Evolutionary conservation across 2,329 filamentous ascomycete species (phyloP).

Genomic region (Cladosporium sp.): DNA sequence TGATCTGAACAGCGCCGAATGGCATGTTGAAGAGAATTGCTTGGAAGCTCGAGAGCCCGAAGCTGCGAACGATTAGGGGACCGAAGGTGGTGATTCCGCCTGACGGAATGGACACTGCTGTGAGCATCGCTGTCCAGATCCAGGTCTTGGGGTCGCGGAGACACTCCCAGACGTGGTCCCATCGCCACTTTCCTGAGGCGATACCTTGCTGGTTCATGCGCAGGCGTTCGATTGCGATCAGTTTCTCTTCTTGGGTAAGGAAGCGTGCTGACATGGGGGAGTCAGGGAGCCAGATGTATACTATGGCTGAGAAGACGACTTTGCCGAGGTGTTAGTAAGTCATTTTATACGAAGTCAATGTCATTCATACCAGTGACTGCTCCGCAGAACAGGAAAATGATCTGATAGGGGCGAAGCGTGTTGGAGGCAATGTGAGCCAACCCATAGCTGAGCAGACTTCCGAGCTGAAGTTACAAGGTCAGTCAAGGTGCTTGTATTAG

Average conservation of each 20-base stretch:
- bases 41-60: conserved; percentile 53
- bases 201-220: conserved; percentile 41
- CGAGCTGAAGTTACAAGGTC: conserved; percentile 15
- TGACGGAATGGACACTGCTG: conserved; percentile 53
- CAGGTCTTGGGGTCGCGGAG: conserved; percentile 57
- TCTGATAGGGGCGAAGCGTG: conserved; percentile 17
- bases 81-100: conserved; percentile 59
- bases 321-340: conserved; percentile 35
- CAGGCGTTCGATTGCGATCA: conserved; percentile 54
- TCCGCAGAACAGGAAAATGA: conserved; percentile 28
- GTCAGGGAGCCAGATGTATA: conserved; percentile 60
- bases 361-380: conserved; percentile 34
- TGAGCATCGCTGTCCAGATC: conserved; percentile 47
- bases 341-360: too few relatives aligned
- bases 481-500: not conserved
- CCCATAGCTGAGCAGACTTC: conserved; percentile 27
- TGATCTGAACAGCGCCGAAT: conserved; percentile 57
- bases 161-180: conserved; percentile 53
- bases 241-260: conserved; percentile 52
- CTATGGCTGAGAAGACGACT: conserved; percentile 46
- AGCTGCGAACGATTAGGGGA: conserved; percentile 54
- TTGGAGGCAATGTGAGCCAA: conserved; percentile 24
- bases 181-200: conserved; percentile 45
- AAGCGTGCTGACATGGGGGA: conserved; percentile 59
- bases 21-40: conserved; percentile 60